Percentiles rank a stretch among this genome's conserved stretches.
phyloP scores from a whole-genome alignment of 768 basidiomycete species.

The Trametes villosa region DNA sequence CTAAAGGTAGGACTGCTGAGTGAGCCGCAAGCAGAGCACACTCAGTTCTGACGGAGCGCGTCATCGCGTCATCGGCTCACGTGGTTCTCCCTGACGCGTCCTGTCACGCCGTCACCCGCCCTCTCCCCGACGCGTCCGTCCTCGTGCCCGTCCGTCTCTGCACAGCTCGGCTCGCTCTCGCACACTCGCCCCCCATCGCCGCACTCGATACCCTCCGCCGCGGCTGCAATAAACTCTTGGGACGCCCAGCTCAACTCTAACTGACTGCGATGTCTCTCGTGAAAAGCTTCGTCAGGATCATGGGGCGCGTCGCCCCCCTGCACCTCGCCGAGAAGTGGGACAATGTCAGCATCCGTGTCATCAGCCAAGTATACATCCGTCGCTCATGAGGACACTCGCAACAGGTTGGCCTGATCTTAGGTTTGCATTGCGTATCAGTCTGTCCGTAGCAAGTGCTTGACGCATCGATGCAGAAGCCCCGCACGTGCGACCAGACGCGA shows the following conservation, averaged over 20 bases:
- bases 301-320: constrained; percentile 87
- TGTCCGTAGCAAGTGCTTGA: background rate
- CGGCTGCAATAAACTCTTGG: background rate
- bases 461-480: constrained; percentile 38
- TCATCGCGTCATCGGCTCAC: constrained; percentile 20
- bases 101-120: constrained; percentile 9
- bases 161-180: background rate
- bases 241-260: background rate
- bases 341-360: constrained; percentile 63
- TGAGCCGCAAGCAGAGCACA: constrained; percentile 4
- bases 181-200: background rate
- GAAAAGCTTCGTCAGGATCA: constrained; percentile 62
- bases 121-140: background rate
- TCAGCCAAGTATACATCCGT: background rate
- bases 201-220: no score
- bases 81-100: constrained; percentile 12
- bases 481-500: constrained; percentile 33
- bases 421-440: constrained; percentile 29
- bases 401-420: constrained; percentile 38
- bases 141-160: background rate
- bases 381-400: constrained; percentile 2
- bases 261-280: constrained; percentile 37
- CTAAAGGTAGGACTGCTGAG: constrained; percentile 10
- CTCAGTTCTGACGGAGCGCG: background rate
- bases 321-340: constrained; percentile 91